Evolutionary conservation across 208 protist genomes (phyloP).

Genomic region (Trypanosoma congolense): DNA sequence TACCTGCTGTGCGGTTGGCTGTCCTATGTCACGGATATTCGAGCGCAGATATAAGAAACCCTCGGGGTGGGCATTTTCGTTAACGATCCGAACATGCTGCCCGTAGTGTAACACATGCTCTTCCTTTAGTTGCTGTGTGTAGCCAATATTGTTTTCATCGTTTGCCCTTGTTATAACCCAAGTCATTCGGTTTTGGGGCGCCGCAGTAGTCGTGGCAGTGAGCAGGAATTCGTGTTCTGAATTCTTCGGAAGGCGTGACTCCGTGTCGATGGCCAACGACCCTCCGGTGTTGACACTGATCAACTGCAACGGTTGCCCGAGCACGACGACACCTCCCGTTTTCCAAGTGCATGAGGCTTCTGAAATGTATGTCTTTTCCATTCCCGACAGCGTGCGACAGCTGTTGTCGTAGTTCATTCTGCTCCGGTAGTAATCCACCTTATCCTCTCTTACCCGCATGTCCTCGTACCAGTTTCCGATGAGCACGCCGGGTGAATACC

Average conservation of each 20-base stretch:
- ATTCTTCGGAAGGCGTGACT: conserved; percentile 6
- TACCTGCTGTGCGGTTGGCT: conserved; percentile 35
- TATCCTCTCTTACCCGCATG: conserved; percentile 60
- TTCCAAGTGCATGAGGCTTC: conserved; percentile 28
- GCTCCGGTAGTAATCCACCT: conserved; percentile 54
- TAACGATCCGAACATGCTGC: conserved; percentile 71
- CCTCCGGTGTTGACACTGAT: conserved; percentile 38
- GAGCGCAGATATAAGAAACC: conserved; percentile 76
- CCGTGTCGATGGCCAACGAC: conserved; percentile 54
- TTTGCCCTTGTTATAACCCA: conserved; percentile 63
- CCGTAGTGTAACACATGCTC: conserved; percentile 75
- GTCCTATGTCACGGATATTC: conserved; percentile 21
- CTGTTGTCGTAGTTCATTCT: conserved; percentile 2
- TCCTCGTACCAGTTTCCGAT: conserved; percentile 89
- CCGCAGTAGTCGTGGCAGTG: conserved; percentile 4
- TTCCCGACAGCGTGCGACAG: not conserved
- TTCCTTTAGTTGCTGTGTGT: conserved; percentile 40
- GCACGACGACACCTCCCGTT: conserved; percentile 27
- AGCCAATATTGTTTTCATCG: conserved; percentile 73
- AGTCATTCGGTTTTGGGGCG: conserved; percentile 53
- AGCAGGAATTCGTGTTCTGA: conserved; percentile 26
- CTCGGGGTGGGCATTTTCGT: conserved; percentile 45
- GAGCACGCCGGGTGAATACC: conserved; percentile 80
- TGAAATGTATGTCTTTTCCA: conserved; percentile 18
- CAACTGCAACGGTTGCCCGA: conserved; percentile 52